A percentile compares a stretch with the other conserved stretches of the same genome.
Conservation (phyloP, 2,329 filamentous ascomycete species). For the Diaporthe nobilis region DNA sequence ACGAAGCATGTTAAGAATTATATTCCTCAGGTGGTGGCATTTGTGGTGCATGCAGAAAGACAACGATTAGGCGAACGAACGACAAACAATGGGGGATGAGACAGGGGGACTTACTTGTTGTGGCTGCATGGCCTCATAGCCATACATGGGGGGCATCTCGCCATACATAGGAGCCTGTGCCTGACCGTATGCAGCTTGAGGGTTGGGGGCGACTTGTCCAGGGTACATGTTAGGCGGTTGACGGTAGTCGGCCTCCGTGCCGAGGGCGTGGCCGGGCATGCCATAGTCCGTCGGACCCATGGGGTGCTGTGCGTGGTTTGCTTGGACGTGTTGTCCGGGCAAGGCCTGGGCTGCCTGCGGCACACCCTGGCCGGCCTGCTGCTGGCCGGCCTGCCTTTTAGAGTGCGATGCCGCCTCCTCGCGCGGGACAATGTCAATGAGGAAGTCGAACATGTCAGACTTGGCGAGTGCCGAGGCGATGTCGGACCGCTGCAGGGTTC, state of each 20-base stretch:
- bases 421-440: slow-evolving; percentile 97
- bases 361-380: slow-evolving; percentile 57
- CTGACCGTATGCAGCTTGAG: slow-evolving; percentile 81
- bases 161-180: slow-evolving; percentile 85
- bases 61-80: slow-evolving; percentile 37
- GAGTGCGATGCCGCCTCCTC: slow-evolving; percentile 91
- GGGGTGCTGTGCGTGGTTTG: slow-evolving; percentile 68
- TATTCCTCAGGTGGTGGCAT: slow-evolving; percentile 62
- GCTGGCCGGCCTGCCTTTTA: slow-evolving; percentile 77
- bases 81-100: slow-evolving; percentile 15
- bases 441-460: slow-evolving; percentile 99
- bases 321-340: slow-evolving; percentile 67
- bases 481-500: slow-evolving; percentile 94
- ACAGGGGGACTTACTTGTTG: slow-evolving; percentile 77
- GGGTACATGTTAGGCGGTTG: slow-evolving; percentile 85
- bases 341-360: slow-evolving; percentile 64
- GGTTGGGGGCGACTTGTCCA: slow-evolving; percentile 81
- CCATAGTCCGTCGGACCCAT: slow-evolving; percentile 74
- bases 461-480: slow-evolving; percentile 96
- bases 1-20: slow-evolving; percentile 47
- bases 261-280: slow-evolving; percentile 74
- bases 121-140: slow-evolving; percentile 83
- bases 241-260: slow-evolving; percentile 83
- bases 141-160: slow-evolving; percentile 87
- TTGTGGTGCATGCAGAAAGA: slow-evolving; percentile 54